phyloP scores from a whole-genome alignment of 805 yeast genomes.

The Nakazawaea holstii region DNA sequence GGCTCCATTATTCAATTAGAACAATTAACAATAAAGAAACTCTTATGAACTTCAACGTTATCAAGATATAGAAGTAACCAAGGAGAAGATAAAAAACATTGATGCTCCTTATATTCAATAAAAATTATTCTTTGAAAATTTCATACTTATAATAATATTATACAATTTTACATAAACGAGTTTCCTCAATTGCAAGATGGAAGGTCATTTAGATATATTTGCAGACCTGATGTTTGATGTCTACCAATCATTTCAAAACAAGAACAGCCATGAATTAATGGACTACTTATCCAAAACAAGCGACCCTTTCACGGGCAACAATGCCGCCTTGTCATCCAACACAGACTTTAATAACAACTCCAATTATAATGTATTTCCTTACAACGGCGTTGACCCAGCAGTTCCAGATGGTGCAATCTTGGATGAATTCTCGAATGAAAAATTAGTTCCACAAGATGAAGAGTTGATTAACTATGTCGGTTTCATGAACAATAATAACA shows the following conservation, averaged over 20 bases:
- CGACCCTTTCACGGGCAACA: neutral
- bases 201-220: slow-evolving; percentile 1
- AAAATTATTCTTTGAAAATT: too few species aligned
- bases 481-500: neutral
- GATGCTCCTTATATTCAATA: too few species aligned
- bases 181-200: neutral
- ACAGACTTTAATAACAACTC: too few species aligned
- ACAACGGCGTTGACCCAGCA: too few species aligned
- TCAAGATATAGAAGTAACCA: too few species aligned
- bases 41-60: too few species aligned
- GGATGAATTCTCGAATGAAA: neutral
- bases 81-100: too few species aligned
- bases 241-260: slow-evolving; percentile 3
- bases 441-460: neutral
- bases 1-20: neutral
- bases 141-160: too few species aligned
- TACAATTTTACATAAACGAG: neutral
- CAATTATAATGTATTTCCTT: too few species aligned
- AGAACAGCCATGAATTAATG: neutral
- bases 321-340: neutral
- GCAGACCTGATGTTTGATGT: slow-evolving; percentile 7
- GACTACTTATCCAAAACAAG: neutral
- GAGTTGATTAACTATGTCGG: neutral
- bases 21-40: too few species aligned
- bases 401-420: neutral